Evolutionary conservation across 1,284 basidiomycete genomes (phyloP).

Genomic region (Ceratobasidium sp.): DNA sequence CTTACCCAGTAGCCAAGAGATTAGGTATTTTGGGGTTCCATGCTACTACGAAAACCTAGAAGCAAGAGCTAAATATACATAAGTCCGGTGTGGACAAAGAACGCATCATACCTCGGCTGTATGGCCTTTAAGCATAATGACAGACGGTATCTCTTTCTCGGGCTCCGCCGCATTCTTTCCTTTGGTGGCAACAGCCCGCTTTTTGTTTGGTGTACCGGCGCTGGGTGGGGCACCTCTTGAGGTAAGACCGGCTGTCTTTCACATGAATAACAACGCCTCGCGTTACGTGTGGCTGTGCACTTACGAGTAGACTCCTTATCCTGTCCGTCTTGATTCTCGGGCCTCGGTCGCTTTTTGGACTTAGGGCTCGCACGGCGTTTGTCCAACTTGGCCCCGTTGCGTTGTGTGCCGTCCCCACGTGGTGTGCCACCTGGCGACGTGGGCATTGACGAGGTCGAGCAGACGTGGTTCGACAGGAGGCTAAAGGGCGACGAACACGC

Average conservation of each 20-base stretch:
- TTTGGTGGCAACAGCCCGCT: not conserved
- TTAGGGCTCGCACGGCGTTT: constrained; percentile 39
- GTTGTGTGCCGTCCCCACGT: constrained; percentile 1
- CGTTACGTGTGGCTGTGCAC: constrained; percentile 29
- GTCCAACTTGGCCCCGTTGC: constrained; percentile 23
- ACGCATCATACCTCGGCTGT: constrained; percentile 31
- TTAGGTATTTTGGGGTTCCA: constrained; percentile 74
- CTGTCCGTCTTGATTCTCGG: constrained; percentile 1
- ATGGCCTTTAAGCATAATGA: constrained; percentile 40
- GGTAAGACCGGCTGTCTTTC: constrained; percentile 5
- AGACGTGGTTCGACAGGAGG: constrained; percentile 38
- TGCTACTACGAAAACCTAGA: constrained; percentile 77
- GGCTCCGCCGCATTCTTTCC: constrained; percentile 10
- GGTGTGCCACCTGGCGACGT: constrained; percentile 26
- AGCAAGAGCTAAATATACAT: not conserved
- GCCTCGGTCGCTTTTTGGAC: constrained; percentile 37
- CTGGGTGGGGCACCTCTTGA: not conserved
- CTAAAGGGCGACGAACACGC: constrained; percentile 39
- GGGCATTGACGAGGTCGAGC: constrained; percentile 22
- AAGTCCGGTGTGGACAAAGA: not conserved
- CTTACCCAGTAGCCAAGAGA: constrained; percentile 75
- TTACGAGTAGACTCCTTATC: constrained; percentile 33
- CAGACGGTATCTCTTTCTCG: constrained; percentile 29
- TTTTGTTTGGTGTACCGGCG: constrained; percentile 13
- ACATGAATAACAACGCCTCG: no score